phyloP scores from a whole-genome alignment of 768 basidiomycete species.

The Paxillus rubicundulus region DNA sequence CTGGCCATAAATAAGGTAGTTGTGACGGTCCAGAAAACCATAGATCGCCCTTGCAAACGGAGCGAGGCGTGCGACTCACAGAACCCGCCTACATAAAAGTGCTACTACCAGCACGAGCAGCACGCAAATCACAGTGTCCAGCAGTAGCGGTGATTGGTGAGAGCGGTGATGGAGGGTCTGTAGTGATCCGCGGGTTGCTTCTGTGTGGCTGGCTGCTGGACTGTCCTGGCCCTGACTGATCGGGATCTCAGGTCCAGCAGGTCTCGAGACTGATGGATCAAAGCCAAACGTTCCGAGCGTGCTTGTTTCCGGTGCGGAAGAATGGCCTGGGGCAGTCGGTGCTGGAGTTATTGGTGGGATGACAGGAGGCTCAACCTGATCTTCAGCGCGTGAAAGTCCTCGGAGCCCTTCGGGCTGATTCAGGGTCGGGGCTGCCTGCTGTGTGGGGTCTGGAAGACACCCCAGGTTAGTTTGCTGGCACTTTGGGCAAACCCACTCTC shows the following conservation, averaged over 20 bases:
- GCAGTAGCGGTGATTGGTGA: conserved; percentile 53
- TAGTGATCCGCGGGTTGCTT: conserved; percentile 18
- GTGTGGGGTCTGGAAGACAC: conserved; percentile 64
- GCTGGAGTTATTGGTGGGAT: conserved; percentile 10
- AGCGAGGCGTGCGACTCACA: conserved; percentile 31
- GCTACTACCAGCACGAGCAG: conserved; percentile 66
- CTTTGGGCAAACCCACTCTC: conserved; percentile 76
- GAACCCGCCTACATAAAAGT: conserved; percentile 60
- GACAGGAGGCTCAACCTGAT: conserved; percentile 16
- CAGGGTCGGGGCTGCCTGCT: conserved; percentile 15
- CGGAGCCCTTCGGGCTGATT: conserved; percentile 15
- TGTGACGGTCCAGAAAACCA: conserved; percentile 11
- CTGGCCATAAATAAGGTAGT: conserved; percentile 9
- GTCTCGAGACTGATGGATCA: conserved; percentile 16
- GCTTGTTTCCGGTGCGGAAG: conserved; percentile 10
- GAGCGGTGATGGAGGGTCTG: conserved; percentile 16
- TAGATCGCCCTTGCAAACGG: conserved; percentile 18
- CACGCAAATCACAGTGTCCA: conserved; percentile 75
- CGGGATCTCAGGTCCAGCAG: conserved; percentile 9
- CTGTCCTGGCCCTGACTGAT: conserved; percentile 12
- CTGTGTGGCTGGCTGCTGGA: conserved; percentile 5
- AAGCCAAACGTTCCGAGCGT: conserved; percentile 6
- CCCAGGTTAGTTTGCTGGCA: conserved; percentile 67
- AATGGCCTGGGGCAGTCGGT: conserved; percentile 20
- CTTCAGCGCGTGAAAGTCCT: conserved; percentile 20